Percentiles rank a stretch among this genome's conserved stretches.
Conservation (phyloP, 257 asterid genomes). For the Solanum sejunctum region DNA sequence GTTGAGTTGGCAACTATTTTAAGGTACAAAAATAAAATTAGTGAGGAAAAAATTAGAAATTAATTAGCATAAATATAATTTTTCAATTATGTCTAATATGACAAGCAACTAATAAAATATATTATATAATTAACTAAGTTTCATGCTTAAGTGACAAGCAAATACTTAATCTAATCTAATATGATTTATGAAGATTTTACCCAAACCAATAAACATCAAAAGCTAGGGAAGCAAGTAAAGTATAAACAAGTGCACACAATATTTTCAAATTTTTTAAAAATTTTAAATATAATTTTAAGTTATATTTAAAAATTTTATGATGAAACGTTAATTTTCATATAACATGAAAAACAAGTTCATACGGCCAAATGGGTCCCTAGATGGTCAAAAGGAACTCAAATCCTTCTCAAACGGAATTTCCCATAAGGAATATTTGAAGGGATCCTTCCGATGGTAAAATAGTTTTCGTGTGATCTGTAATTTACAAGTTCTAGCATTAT, state of each 20-base stretch:
- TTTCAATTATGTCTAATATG: not conserved
- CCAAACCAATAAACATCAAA: not conserved
- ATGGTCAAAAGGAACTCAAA: too few species aligned
- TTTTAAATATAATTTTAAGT: too few species aligned
- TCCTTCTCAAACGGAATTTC: too few species aligned
- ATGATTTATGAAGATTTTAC: not conserved
- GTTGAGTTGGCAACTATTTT: not conserved
- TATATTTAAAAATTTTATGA: too few species aligned
- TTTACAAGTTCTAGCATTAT: not conserved
- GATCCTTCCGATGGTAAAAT: not conserved
- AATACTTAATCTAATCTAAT: not conserved
- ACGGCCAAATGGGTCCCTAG: too few species aligned
- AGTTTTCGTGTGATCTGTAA: not conserved
- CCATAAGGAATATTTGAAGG: not conserved
- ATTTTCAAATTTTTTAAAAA: not conserved
- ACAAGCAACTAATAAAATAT: not conserved
- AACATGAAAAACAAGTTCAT: too few species aligned
- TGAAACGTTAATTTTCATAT: too few species aligned
- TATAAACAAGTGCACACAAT: not conserved
- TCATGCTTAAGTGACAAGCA: not conserved
- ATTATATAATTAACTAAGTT: not conserved
- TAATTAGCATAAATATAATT: not conserved
- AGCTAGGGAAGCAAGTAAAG: not conserved
- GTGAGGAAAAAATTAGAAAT: not conserved
- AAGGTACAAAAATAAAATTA: not conserved